Percentiles rank a stretch among this genome's conserved stretches.
phyloP scores from a whole-genome alignment of 1,284 basidiomycete genomes.

The Tilletia horrida region DNA sequence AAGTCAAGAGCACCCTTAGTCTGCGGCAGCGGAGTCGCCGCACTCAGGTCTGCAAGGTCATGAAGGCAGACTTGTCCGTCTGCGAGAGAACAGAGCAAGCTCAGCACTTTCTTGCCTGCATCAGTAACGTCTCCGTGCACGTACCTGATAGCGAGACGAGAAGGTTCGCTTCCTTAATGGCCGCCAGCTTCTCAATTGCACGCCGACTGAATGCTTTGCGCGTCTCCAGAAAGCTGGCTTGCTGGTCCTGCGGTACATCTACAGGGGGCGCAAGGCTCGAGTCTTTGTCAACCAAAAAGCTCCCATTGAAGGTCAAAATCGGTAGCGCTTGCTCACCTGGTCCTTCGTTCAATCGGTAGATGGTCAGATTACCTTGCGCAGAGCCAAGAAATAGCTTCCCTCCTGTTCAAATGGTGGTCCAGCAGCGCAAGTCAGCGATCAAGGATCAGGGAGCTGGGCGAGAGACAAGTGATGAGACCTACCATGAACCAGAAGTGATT shows the following conservation, averaged over 20 bases:
- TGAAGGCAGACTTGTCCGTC: conserved; percentile 13
- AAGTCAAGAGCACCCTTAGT: conserved; percentile 79
- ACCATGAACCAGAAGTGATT: conserved; percentile 19
- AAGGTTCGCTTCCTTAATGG: conserved; percentile 75
- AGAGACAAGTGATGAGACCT: not conserved
- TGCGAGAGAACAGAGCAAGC: not conserved
- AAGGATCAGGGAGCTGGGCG: not conserved
- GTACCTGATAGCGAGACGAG: conserved; percentile 76
- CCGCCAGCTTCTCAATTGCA: conserved; percentile 79
- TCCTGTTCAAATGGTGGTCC: conserved; percentile 12
- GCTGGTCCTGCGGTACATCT: conserved; percentile 10
- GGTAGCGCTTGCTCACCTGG: not conserved
- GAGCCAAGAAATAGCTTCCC: conserved; percentile 44
- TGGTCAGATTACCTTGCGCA: conserved; percentile 28
- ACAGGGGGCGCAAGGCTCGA: not conserved
- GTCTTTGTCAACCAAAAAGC: too few relatives aligned
- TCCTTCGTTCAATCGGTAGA: conserved; percentile 29
- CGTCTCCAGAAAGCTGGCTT: conserved; percentile 19
- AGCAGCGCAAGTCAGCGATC: not conserved
- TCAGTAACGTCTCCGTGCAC: conserved; percentile 32
- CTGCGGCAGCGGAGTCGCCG: conserved; percentile 61
- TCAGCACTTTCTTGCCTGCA: not conserved
- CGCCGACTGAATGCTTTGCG: conserved; percentile 61
- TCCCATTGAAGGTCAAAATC: not conserved
- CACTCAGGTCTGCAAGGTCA: not conserved